Evolutionary conservation across 2,329 filamentous ascomycete genomes (phyloP).

Genomic region (Lachnellula arida): DNA sequence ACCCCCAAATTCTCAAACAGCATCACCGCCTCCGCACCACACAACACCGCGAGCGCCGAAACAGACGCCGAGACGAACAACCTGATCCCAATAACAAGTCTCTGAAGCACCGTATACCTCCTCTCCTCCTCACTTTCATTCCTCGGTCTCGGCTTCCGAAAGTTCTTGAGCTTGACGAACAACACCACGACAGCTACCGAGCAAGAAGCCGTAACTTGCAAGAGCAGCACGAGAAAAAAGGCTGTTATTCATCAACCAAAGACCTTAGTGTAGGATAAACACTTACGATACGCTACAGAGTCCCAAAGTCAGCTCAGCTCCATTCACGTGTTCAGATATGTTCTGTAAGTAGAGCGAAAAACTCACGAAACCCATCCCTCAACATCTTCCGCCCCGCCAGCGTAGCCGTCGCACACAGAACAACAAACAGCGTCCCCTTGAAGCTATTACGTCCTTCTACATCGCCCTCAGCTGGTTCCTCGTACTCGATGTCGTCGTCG

Average conservation of each 20-base stretch:
- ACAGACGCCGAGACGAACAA: constrained; percentile 13
- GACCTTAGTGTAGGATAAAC: neutral
- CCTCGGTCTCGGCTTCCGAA: constrained; percentile 10
- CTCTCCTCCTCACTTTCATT: neutral
- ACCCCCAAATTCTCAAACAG: constrained; percentile 23
- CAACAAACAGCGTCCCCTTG: constrained; percentile 18
- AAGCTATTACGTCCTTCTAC: constrained; percentile 11
- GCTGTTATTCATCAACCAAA: constrained; percentile 11
- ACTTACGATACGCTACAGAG: constrained; percentile 23
- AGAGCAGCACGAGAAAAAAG: constrained; percentile 23
- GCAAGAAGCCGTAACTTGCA: constrained; percentile 23
- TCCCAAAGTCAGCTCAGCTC: constrained; percentile 1
- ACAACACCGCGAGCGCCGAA: constrained; percentile 19
- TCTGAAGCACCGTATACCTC: constrained; percentile 11
- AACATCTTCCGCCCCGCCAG: constrained; percentile 22
- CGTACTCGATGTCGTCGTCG: neutral
- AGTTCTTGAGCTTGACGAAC: constrained; percentile 10
- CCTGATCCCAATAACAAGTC: constrained; percentile 15
- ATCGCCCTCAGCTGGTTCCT: neutral
- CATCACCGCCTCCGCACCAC: constrained; percentile 18
- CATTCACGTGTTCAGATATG: neutral
- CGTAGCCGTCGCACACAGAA: constrained; percentile 17
- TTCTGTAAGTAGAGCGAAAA: neutral
- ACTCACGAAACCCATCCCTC: constrained; percentile 26
- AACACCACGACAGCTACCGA: constrained; percentile 15